Conservation (phyloP, 306 rosid genomes). For the Fagus crenata region DNA sequence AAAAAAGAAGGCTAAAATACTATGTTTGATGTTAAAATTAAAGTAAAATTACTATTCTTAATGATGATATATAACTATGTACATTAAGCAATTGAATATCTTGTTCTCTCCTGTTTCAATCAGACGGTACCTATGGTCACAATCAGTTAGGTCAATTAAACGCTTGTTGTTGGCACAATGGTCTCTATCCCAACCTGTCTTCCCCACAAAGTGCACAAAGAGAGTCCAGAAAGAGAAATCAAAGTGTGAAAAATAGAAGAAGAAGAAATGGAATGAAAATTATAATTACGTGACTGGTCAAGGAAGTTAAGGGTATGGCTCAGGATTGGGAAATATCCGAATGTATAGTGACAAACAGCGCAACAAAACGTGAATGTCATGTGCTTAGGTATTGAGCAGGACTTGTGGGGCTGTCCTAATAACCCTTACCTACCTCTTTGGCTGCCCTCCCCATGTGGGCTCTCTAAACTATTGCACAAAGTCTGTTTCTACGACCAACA, state of each 20-base stretch:
- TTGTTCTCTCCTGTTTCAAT: neutral
- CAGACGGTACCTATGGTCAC: slow-evolving; percentile 9
- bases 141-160: slow-evolving; percentile 23
- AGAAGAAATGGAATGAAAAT: slow-evolving; percentile 11
- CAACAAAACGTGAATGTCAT: slow-evolving; percentile 60
- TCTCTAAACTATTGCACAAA: slow-evolving; percentile 22
- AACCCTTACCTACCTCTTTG: slow-evolving; percentile 66
- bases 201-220: slow-evolving; percentile 13
- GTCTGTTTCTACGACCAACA: slow-evolving; percentile 27
- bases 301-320: slow-evolving; percentile 22
- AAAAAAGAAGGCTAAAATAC: neutral
- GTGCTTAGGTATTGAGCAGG: slow-evolving; percentile 54
- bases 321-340: slow-evolving; percentile 32
- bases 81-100: neutral
- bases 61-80: neutral
- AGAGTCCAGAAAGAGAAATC: slow-evolving; percentile 16
- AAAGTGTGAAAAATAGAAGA: neutral
- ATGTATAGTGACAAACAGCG: slow-evolving; percentile 56
- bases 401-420: slow-evolving; percentile 43
- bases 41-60: too few species aligned
- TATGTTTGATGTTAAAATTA: too few species aligned
- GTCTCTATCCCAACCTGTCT: slow-evolving; percentile 24
- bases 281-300: slow-evolving; percentile 17
- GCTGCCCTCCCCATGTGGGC: slow-evolving; percentile 60
- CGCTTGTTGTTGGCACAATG: slow-evolving; percentile 4